Evolutionary conservation across 768 basidiomycete species (phyloP).

Genomic region (Tylopilus subfusipes): DNA sequence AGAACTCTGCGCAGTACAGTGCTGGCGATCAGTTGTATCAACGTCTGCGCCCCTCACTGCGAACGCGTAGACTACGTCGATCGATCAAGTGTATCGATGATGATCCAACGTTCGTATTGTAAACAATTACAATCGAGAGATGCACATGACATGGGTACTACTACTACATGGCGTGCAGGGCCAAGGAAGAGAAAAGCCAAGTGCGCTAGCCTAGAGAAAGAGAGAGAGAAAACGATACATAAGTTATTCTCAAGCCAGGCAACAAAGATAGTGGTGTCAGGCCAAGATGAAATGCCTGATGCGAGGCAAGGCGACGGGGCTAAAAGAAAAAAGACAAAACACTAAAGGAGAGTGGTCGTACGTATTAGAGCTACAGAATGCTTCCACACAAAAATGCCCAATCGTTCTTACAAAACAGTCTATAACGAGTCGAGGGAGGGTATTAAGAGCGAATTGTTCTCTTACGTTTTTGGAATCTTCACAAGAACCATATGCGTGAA

Average conservation of each 20-base stretch:
- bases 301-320: not conserved
- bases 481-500: slow-evolving; percentile 4
- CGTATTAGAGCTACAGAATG: slow-evolving; percentile 29
- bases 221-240: slow-evolving; percentile 7
- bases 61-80: too few species aligned
- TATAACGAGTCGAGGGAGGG: slow-evolving; percentile 11
- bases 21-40: not conserved
- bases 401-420: slow-evolving; percentile 16
- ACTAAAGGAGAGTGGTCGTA: slow-evolving; percentile 21
- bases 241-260: slow-evolving; percentile 19
- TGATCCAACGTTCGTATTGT: not conserved
- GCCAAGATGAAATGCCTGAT: not conserved
- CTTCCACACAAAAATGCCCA: slow-evolving; percentile 17
- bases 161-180: slow-evolving; percentile 22
- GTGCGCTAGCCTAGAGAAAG: not conserved
- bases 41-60: too few species aligned
- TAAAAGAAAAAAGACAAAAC: not conserved
- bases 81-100: not conserved
- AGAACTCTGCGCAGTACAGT: not conserved
- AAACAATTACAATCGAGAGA: not conserved
- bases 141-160: slow-evolving; percentile 26
- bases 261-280: slow-evolving; percentile 9
- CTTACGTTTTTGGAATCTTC: slow-evolving; percentile 10
- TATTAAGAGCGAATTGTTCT: slow-evolving; percentile 11
- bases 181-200: slow-evolving; percentile 2